A percentile compares a stretch with the other conserved stretches of the same genome.
phyloP scores from a whole-genome alignment of 495 filamentous ascomycete genomes.

The Acidiella bohemica region DNA sequence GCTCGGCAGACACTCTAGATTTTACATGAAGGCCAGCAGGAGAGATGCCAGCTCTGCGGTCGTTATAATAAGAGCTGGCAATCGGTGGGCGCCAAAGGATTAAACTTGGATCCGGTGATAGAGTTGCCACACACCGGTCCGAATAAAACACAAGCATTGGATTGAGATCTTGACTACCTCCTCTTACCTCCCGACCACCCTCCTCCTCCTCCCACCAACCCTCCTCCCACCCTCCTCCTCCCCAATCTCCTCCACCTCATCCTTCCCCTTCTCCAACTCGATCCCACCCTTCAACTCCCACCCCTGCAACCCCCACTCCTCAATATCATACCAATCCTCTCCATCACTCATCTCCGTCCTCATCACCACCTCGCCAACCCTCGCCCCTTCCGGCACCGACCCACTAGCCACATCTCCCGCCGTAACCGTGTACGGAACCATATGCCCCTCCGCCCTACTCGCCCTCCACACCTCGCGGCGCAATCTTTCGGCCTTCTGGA shows the following conservation, averaged over 20 bases:
- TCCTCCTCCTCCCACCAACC: slow-evolving; percentile 12
- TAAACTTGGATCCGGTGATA: no score
- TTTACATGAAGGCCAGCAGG: no score
- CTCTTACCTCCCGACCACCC: slow-evolving; percentile 1
- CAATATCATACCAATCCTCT: slow-evolving; percentile 24
- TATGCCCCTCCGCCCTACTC: slow-evolving; percentile 81
- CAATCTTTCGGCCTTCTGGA: slow-evolving; percentile 65
- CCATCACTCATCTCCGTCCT: slow-evolving; percentile 23
- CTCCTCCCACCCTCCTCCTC: slow-evolving; percentile 14
- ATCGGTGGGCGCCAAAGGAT: no score
- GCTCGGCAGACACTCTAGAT: no score
- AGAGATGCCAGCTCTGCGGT: no score
- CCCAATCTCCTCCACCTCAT: slow-evolving; percentile 18
- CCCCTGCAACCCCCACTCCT: slow-evolving; percentile 16
- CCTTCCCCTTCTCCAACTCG: slow-evolving; percentile 21
- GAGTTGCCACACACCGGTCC: no score
- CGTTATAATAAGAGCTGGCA: no score
- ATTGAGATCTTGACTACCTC: no score
- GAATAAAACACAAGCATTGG: no score
- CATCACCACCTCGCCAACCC: slow-evolving; percentile 8
- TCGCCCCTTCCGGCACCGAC: no score
- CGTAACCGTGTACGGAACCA: no score
- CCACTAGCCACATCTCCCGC: no score
- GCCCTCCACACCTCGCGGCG: slow-evolving; percentile 68
- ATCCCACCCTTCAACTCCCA: slow-evolving; percentile 6